phyloP scores from a whole-genome alignment of 1,284 basidiomycete genomes.

The Moesziomyces aphidis region DNA sequence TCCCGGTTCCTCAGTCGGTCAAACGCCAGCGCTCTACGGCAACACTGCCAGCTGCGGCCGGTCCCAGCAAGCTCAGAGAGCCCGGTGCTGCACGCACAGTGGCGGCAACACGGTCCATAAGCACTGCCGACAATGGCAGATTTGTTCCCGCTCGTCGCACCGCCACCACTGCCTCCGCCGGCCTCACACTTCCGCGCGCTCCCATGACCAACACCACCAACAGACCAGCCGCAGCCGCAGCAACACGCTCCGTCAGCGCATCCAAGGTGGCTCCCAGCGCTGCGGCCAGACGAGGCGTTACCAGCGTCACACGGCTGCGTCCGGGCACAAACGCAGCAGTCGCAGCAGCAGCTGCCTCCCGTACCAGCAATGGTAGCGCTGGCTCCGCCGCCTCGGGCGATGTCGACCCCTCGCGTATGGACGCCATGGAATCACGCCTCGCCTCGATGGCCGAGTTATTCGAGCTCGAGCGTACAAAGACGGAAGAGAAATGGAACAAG shows the following conservation, averaged over 20 bases:
- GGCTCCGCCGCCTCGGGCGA: conserved; percentile 25
- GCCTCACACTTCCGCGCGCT: conserved; percentile 37
- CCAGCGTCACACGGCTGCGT: conserved; percentile 39
- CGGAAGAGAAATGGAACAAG: conserved; percentile 47
- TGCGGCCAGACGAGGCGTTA: conserved; percentile 33
- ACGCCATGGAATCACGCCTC: conserved; percentile 52
- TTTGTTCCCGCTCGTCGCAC: conserved; percentile 41
- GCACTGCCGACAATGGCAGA: conserved; percentile 22
- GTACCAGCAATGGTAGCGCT: conserved; percentile 24
- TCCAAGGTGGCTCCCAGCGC: conserved; percentile 17
- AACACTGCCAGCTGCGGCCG: conserved; percentile 25
- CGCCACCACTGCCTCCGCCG: conserved; percentile 22
- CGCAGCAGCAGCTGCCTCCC: conserved; percentile 21
- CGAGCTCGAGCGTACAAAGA: conserved; percentile 58
- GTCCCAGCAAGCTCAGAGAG: conserved; percentile 40
- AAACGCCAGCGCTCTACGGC: conserved; percentile 42
- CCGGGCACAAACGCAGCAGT: conserved; percentile 36
- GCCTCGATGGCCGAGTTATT: conserved; percentile 59
- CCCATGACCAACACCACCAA: conserved; percentile 54
- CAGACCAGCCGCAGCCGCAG: conserved; percentile 19
- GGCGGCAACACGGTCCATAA: conserved; percentile 22
- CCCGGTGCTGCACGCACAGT: conserved; percentile 24
- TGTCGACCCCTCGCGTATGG: conserved; percentile 49
- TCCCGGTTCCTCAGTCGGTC: conserved; percentile 48
- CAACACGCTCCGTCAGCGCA: conserved; percentile 29